A percentile compares a stretch with the other conserved stretches of the same genome.
phyloP scores from a whole-genome alignment of 2,329 filamentous ascomycete genomes.

The Arthrobotrys iridis region DNA sequence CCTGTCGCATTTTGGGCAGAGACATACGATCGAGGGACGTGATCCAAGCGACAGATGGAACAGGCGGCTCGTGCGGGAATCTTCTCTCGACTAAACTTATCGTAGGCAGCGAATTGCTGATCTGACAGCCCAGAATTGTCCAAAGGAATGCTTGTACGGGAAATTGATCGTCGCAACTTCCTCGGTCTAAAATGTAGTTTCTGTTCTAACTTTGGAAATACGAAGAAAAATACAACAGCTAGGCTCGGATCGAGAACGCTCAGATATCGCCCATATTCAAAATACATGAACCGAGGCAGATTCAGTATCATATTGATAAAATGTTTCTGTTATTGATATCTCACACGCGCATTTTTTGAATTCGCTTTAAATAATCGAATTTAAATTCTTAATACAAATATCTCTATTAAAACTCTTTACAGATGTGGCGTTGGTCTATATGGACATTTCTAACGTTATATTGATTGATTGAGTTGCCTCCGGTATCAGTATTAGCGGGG shows the following conservation, averaged over 20 bases:
- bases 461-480: constrained; percentile 7
- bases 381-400: background rate
- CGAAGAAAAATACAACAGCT: background rate
- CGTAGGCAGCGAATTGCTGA: constrained; percentile 24
- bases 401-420: constrained; percentile 9
- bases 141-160: background rate
- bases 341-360: background rate
- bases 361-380: background rate
- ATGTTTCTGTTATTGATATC: background rate
- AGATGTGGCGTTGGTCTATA: constrained; percentile 29
- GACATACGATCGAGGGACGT: constrained; percentile 23
- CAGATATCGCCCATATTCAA: background rate
- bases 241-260: background rate
- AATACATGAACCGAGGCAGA: constrained; percentile 7
- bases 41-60: constrained; percentile 41
- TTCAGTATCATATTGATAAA: constrained; percentile 7
- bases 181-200: background rate
- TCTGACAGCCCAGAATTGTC: constrained; percentile 32
- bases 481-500: background rate
- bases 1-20: background rate
- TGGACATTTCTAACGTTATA: constrained; percentile 46
- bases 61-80: constrained; percentile 43
- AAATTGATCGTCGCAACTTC: constrained; percentile 32
- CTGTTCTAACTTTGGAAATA: constrained; percentile 8
- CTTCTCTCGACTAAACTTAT: constrained; percentile 11